A percentile compares a stretch with the other conserved stretches of the same genome.
phyloP scores from a whole-genome alignment of 371 early-diverging fungal genomes.

The Actinomucor elegans region DNA sequence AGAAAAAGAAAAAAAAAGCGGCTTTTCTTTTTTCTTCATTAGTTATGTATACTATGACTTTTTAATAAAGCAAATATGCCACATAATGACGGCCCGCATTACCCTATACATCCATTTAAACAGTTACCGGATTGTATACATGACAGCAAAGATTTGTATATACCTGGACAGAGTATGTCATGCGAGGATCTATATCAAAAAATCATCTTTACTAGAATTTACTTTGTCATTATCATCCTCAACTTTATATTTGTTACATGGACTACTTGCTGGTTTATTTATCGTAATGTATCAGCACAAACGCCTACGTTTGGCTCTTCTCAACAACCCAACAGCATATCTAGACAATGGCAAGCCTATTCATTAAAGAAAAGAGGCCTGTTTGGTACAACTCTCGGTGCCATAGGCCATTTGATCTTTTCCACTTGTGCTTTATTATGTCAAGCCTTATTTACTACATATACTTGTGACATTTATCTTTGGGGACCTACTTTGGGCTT shows the following conservation, averaged over 20 bases:
- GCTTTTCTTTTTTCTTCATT: neutral
- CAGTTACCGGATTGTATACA: conserved; percentile 4
- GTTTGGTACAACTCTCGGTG: conserved; percentile 8
- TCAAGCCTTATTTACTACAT: conserved; percentile 1
- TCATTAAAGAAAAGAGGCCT: conserved; percentile 12
- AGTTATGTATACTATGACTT: neutral
- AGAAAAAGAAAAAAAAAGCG: too few species aligned
- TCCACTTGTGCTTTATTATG: neutral
- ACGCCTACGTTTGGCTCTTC: neutral
- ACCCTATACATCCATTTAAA: conserved; percentile 3
- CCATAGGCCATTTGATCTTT: conserved; percentile 11
- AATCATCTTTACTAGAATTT: conserved; percentile 10
- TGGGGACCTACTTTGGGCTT: conserved; percentile 16
- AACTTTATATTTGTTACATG: conserved; percentile 10
- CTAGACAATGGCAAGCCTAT: conserved; percentile 15
- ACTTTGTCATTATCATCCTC: conserved; percentile 7
- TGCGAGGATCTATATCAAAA: conserved; percentile 3
- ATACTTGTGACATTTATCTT: conserved; percentile 14
- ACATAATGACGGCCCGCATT: too few species aligned
- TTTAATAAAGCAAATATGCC: too few species aligned
- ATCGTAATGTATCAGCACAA: neutral
- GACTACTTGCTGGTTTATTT: conserved; percentile 8
- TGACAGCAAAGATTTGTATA: neutral
- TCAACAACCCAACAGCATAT: neutral
- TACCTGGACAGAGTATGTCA: neutral